These are phyloP conservation scores for Mortierella alpina DNA, from an alignment of 192 early-diverging fungal genomes.

Conservation along the genomic window DNA sequence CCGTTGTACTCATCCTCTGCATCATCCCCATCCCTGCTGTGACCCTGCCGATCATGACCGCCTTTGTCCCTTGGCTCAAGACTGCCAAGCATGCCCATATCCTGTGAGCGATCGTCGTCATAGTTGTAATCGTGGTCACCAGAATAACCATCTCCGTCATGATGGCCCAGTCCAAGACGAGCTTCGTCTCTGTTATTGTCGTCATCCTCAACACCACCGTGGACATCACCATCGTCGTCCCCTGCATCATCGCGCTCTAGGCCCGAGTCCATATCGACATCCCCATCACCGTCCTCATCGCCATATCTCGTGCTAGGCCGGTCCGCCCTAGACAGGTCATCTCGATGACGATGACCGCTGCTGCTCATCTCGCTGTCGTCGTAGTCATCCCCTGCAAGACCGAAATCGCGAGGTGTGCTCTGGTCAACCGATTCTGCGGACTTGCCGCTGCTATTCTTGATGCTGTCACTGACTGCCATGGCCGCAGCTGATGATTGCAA, in stretches of 20 bases:
- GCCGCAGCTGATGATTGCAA: slow-evolving; percentile 1
- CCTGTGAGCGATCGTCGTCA: no score
- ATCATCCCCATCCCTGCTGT: no score
- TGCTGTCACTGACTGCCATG: not conserved
- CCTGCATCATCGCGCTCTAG: slow-evolving; percentile 10
- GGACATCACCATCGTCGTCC: slow-evolving; percentile 4
- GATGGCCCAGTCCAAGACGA: not conserved
- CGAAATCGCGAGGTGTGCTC: slow-evolving; percentile 8
- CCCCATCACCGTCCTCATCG: slow-evolving; percentile 16
- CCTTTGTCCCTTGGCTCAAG: no score
- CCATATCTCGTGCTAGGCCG: slow-evolving; percentile 1
- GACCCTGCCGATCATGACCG: no score
- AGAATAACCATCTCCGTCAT: no score
- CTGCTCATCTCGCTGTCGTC: slow-evolving; percentile 35
- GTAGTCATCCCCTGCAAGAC: slow-evolving; percentile 10
- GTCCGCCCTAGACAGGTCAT: not conserved
- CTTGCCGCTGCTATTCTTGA: not conserved
- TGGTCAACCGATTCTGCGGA: not conserved
- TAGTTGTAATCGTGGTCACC: no score
- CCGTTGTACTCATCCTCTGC: no score
- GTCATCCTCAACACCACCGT: slow-evolving; percentile 1
- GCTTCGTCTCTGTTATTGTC: not conserved
- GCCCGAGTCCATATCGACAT: slow-evolving; percentile 39
- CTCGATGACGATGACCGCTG: slow-evolving; percentile 5
- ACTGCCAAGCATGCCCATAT: no score